Conservation (phyloP, 169 alveolate genomes). For the Cryptosporidium sp. region DNA sequence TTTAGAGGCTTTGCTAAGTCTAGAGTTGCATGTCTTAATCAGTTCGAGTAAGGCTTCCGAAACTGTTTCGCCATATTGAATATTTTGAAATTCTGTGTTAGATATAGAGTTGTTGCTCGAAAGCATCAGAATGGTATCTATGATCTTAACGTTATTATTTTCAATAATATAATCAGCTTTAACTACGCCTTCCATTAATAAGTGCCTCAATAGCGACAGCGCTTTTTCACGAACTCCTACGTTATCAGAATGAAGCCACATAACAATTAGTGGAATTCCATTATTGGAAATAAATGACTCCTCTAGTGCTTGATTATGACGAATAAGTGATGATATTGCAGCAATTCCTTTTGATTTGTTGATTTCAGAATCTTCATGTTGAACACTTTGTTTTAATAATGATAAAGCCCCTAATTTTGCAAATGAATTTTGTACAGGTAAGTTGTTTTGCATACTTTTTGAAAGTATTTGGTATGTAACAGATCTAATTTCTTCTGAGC, state of each 20-base stretch:
- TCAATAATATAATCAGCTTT: not conserved
- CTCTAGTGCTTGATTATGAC: slow-evolving; percentile 40
- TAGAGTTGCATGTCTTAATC: not conserved
- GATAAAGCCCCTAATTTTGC: slow-evolving; percentile 28
- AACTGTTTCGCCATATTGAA: slow-evolving; percentile 48
- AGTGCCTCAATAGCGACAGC: slow-evolving; percentile 44
- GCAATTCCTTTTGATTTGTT: slow-evolving; percentile 37
- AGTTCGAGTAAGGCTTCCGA: slow-evolving; percentile 42
- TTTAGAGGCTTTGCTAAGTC: not conserved
- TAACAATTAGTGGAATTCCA: slow-evolving; percentile 10
- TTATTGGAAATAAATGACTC: slow-evolving; percentile 4
- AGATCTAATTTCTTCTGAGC: slow-evolving; percentile 40
- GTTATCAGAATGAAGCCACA: slow-evolving; percentile 18
- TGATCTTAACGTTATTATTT: slow-evolving; percentile 4
- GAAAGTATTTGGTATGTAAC: slow-evolving; percentile 50
- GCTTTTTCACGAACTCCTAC: slow-evolving; percentile 48
- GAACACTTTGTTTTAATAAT: slow-evolving; percentile 11
- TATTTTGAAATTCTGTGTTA: not conserved
- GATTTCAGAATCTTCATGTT: not conserved
- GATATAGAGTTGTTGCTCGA: not conserved
- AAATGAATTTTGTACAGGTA: slow-evolving; percentile 36
- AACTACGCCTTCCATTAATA: not conserved
- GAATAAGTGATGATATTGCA: slow-evolving; percentile 58
- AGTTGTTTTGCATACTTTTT: slow-evolving; percentile 61
- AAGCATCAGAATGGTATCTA: slow-evolving; percentile 9